Evolutionary conservation across 306 rosid species (phyloP).

Genomic region (Cucurbita maxima): DNA sequence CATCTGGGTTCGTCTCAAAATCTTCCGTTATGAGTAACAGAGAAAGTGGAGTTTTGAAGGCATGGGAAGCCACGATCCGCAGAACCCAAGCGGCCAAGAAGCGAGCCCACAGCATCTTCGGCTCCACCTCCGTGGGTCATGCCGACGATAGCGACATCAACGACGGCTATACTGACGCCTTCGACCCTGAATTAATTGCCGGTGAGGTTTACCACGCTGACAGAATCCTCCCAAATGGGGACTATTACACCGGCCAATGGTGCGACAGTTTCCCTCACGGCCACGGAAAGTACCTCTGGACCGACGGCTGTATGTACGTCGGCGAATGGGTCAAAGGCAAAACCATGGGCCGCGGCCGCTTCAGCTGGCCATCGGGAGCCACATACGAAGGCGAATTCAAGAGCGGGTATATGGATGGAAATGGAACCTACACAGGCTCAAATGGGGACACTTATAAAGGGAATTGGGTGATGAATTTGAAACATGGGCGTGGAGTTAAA

Average conservation of each 20-base stretch:
- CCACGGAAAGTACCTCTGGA: conserved; percentile 70
- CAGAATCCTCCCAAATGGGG: conserved; percentile 66
- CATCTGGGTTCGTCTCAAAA: background rate
- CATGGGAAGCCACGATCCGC: conserved; percentile 86
- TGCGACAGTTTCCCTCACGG: conserved; percentile 66
- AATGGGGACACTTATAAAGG: conserved; percentile 71
- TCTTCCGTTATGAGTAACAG: conserved; percentile 40
- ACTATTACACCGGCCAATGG: conserved; percentile 83
- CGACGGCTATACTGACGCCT: background rate
- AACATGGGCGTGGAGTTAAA: conserved; percentile 63
- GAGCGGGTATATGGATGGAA: conserved; percentile 70
- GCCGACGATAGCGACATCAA: conserved; percentile 12
- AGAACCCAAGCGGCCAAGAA: conserved; percentile 71
- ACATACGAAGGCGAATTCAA: conserved; percentile 88
- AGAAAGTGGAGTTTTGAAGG: conserved; percentile 67
- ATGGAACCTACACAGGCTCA: conserved; percentile 40
- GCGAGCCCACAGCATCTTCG: conserved; percentile 75
- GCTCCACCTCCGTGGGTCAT: conserved; percentile 21
- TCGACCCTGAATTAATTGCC: conserved; percentile 2
- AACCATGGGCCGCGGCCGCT: conserved; percentile 66
- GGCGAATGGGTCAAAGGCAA: conserved; percentile 77
- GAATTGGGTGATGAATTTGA: conserved; percentile 66
- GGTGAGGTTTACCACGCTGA: conserved; percentile 40
- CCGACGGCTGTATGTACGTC: conserved; percentile 73
- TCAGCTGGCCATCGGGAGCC: conserved; percentile 91